These are phyloP conservation scores for Thamnidium elegans DNA, from an alignment of 192 early-diverging fungal species.

Conservation along the genomic window DNA sequence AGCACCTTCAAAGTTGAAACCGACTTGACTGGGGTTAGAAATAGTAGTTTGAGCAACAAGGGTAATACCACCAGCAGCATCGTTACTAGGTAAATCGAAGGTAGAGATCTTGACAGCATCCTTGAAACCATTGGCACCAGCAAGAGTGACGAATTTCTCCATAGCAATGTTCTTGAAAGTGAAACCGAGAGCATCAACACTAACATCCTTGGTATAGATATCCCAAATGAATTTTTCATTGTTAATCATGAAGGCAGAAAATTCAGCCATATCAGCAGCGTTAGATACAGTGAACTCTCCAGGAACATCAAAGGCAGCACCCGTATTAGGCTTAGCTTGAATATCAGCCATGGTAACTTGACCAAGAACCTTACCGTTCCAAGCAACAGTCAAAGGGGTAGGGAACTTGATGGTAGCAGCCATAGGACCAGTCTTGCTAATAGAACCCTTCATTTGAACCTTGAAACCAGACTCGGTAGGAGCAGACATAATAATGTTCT, in stretches of 20 bases:
- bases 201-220: conserved; percentile 40
- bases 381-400: conserved; percentile 36
- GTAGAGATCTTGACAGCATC: conserved; percentile 32
- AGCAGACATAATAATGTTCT: conserved; percentile 25
- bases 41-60: conserved; percentile 60
- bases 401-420: conserved; percentile 45
- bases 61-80: conserved; percentile 59
- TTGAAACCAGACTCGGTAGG: conserved; percentile 42
- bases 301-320: conserved; percentile 40
- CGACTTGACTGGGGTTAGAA: conserved; percentile 56
- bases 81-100: conserved; percentile 52
- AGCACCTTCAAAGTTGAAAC: conserved; percentile 48
- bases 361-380: conserved; percentile 37
- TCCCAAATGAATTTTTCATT: conserved; percentile 44
- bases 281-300: conserved; percentile 42
- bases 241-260: conserved; percentile 49
- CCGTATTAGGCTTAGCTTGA: conserved; percentile 37
- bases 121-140: conserved; percentile 42
- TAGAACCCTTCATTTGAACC: conserved; percentile 42
- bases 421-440: conserved; percentile 45
- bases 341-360: conserved; percentile 42
- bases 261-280: conserved; percentile 40
- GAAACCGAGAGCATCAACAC: conserved; percentile 46
- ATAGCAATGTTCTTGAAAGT: conserved; percentile 46
- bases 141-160: conserved; percentile 46